Conservation (phyloP, 78 protist genomes). For the Pigoraptor vietnamica region DNA sequence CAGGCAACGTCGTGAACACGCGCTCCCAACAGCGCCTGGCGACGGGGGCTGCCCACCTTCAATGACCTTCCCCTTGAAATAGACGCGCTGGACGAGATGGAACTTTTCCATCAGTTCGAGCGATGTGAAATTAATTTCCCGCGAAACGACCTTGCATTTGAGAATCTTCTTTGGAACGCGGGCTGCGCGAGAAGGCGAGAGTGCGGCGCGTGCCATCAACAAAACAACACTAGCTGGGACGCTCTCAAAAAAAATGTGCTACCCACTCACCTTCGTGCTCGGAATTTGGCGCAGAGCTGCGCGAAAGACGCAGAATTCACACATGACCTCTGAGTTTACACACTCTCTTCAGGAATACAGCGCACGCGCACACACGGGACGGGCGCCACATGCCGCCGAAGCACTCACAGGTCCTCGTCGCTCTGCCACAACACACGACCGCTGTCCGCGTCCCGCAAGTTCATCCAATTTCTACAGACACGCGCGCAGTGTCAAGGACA, state of each 20-base stretch:
- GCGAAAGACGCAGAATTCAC: no score
- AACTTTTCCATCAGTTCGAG: conserved; percentile 2
- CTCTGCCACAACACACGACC: neutral
- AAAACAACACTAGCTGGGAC: neutral
- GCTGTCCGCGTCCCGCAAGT: conserved; percentile 17
- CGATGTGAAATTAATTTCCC: neutral
- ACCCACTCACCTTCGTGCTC: conserved; percentile 13
- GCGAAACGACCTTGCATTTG: neutral
- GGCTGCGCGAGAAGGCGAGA: neutral
- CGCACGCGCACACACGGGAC: no score
- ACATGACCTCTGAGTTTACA: neutral
- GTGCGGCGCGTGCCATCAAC: neutral
- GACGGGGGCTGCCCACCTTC: neutral
- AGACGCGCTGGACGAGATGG: conserved; percentile 22
- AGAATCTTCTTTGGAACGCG: neutral
- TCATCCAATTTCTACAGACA: conserved; percentile 9
- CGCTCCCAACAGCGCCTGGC: no score
- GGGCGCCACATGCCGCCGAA: neutral
- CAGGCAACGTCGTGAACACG: no score
- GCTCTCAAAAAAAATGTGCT: neutral
- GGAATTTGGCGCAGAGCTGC: no score
- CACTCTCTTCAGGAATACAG: neutral
- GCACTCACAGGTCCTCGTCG: neutral
- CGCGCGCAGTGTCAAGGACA: neutral
- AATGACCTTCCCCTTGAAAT: conserved; percentile 3